Evolutionary conservation across 164 flowering plant genomes (phyloP), one percentile per base, ranked within the genome.

Genomic region (Vitis rupestris): DNA sequence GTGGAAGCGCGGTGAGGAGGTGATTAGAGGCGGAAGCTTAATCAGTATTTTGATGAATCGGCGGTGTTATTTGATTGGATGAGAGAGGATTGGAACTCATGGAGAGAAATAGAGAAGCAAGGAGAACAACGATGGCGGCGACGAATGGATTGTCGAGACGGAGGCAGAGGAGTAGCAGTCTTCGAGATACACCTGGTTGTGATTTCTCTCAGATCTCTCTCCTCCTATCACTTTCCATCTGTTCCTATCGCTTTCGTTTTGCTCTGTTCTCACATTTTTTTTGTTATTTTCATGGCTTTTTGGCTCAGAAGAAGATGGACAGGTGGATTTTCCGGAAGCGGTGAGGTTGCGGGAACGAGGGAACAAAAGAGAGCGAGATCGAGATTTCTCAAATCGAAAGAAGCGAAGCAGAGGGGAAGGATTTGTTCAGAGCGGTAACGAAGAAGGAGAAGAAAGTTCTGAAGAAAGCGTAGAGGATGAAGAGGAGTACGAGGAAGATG

Each of bases 31-130:
- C 44, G 44, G 44, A 37, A 37, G 44, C 0, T 37, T 37, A 37
- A 37, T 37, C 44, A 6, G 44, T 37, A 6, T 37, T 37, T 37
- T 37, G 44, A 37, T 37, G 44, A 37, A 37, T 37, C 44, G 44
- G 4, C 7, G 44, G 44, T 37, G 44, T 37, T 37, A 6, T 37
- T 37, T 37, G 44, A 37, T 37, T 37, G 44, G 44, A 37, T 37
- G 44, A 37, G 17, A 30, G 27, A 58, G 29, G 14, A 17, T 31
- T 19, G 31, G 64, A 27, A 2, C 4, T 64, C 23, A 78, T 79
- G 82, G 82, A 79, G 3, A 72, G 72, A 60, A 77, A 48, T 44
- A 71, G 77, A 63, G 79, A 75, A 64, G 69, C 53, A n/a, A 67
- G 68, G 58, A 73, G 77, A 48, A 60, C 62, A 37, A 70, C 54